phyloP scores from a whole-genome alignment of 176 grass and related monocot species.

The Urochloa ruziziensis region DNA sequence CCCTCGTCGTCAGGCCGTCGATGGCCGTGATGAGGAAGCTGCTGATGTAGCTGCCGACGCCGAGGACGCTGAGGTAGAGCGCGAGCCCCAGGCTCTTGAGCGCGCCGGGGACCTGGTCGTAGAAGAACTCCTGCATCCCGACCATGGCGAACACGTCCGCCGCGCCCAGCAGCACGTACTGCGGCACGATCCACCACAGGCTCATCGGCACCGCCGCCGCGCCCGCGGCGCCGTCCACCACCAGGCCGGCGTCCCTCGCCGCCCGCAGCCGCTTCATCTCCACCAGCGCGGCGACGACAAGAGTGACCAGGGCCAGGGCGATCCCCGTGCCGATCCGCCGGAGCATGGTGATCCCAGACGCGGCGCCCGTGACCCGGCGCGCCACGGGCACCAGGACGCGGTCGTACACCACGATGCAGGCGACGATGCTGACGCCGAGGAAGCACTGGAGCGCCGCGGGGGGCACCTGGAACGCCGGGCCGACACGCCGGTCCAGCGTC shows the following conservation, averaged over 20 bases:
- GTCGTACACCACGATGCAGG: slow-evolving; percentile 45
- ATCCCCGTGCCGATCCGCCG: slow-evolving; percentile 58
- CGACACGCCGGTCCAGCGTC: slow-evolving; percentile 37
- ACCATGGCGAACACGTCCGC: slow-evolving; percentile 46
- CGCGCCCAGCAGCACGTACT: slow-evolving; percentile 45
- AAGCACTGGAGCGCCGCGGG: slow-evolving; percentile 52
- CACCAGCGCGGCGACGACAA: slow-evolving; percentile 39
- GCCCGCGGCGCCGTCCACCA: slow-evolving; percentile 9
- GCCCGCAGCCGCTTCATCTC: slow-evolving; percentile 47
- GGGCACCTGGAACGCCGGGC: slow-evolving; percentile 19
- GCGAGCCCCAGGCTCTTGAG: slow-evolving; percentile 58
- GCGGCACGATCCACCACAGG: slow-evolving; percentile 68
- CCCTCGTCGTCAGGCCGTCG: slow-evolving; percentile 19
- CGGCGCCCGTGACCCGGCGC: not conserved
- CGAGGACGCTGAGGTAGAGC: slow-evolving; percentile 54
- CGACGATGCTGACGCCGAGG: slow-evolving; percentile 17
- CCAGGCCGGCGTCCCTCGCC: slow-evolving; percentile 26
- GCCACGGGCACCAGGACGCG: slow-evolving; percentile 45
- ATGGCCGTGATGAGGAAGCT: slow-evolving; percentile 50
- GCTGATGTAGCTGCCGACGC: slow-evolving; percentile 61
- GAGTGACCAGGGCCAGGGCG: not conserved
- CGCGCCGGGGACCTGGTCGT: slow-evolving; percentile 55
- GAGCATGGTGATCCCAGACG: slow-evolving; percentile 52
- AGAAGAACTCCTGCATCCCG: slow-evolving; percentile 73
- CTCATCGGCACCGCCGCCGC: slow-evolving; percentile 41